Evolutionary conservation across 2,329 filamentous ascomycete species (phyloP), one percentile per base, ranked within the genome.

Genomic region (Aspergillus amoenus): DNA sequence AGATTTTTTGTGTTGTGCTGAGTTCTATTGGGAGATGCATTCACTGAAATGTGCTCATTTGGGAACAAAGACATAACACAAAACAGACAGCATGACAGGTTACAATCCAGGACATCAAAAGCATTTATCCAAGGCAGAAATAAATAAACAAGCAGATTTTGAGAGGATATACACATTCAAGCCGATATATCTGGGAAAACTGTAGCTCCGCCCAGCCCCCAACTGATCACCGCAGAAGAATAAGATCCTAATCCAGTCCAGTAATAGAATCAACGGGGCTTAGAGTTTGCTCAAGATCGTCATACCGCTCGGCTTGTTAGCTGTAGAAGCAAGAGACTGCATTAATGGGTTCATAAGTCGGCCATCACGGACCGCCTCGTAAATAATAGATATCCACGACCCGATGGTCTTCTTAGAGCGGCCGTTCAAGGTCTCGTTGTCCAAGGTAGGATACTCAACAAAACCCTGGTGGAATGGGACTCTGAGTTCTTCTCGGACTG

Each of bases 401-500:
- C 68, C 68, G 21, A 70, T 61, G 0, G 68, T 70, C 55, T 66
- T 67, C 51, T 66, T 68, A 11, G 42, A 27, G 4, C 66, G 60
- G 5, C 57, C 61, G 27, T 60, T 56, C 42, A 59, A 32, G 21
- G 53, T 49, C 13, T 62, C 52, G 13, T 49, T 42, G 2, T 56
- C 44, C 5, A 44, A 24, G 2, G 60, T 56, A 3, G 66, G 66
- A 27, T 70, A 66, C 27, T 70, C 67, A 4, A 63, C 41, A 15
- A 68, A 63, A 3, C 66, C 68, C 30, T 62, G 64, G 55, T 71
- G 66, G 49, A 71, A 67, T 2, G 68, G 68, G 13, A 77, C 66
- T 4, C 61, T 57, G 3, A 77, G 64, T 1, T 68, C 66, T 12
- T 56, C 39, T 2, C 74, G 68, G 4, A 77, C 67, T 15, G 68